These are phyloP conservation scores for Stephania cephalantha DNA, from an alignment of 164 flowering plant species.

Conservation along the genomic window DNA sequence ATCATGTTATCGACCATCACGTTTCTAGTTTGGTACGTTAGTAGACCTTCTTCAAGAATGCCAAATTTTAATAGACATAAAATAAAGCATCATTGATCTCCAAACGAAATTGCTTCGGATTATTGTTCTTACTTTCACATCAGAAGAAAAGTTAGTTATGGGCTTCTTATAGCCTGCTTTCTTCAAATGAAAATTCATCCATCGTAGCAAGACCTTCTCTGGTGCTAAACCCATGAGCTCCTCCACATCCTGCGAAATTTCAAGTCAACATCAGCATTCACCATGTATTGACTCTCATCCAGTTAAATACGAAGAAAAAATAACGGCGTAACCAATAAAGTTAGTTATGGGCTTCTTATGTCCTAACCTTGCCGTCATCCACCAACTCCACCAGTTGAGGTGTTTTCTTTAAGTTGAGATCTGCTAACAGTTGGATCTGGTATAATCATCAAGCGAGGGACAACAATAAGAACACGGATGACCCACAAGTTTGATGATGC, in stretches of 20 bases:
- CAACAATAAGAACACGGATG: background rate
- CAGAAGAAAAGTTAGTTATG: conserved; percentile 73
- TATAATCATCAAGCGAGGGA: background rate
- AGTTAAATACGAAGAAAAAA: background rate
- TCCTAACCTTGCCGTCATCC: conserved; percentile 59
- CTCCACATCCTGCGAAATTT: conserved; percentile 67
- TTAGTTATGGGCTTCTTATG: no score
- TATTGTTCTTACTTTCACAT: conserved; percentile 52
- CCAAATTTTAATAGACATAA: no score
- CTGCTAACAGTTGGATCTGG: conserved; percentile 90
- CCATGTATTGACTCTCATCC: background rate
- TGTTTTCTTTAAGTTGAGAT: conserved; percentile 84
- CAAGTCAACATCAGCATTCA: conserved; percentile 3
- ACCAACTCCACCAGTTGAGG: conserved; percentile 86
- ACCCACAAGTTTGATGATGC: background rate
- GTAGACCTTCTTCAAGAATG: no score
- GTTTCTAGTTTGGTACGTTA: no score
- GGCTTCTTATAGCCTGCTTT: conserved; percentile 73
- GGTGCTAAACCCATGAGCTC: conserved; percentile 79
- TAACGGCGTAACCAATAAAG: background rate
- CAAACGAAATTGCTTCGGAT: no score
- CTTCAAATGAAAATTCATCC: conserved; percentile 92
- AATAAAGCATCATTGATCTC: no score
- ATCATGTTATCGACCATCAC: no score
- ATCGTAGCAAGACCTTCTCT: conserved; percentile 68